Percentiles rank a stretch among this genome's conserved stretches.
These are phyloP conservation scores for Raddia distichophylla DNA, from an alignment of 176 grass and related monocot species.

Conservation along the genomic window DNA sequence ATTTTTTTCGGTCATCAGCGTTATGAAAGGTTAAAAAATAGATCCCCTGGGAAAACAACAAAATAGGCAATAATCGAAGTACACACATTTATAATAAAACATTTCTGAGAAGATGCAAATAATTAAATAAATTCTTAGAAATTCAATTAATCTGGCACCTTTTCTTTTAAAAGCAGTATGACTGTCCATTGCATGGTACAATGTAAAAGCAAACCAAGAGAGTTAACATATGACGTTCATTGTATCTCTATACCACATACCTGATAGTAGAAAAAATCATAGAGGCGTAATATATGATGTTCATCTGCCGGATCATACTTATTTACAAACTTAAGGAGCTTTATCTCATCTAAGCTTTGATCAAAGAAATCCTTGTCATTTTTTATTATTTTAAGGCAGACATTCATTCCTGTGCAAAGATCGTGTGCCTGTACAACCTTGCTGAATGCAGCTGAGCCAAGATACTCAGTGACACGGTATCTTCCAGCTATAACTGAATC, in stretches of 20 bases:
- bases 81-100: not conserved
- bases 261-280: conserved; percentile 98
- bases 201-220: conserved; percentile 22
- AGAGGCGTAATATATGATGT: conserved; percentile 81
- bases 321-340: conserved; percentile 97
- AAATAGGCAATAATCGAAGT: conserved; percentile 28
- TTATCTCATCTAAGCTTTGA: conserved; percentile 99
- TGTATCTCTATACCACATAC: conserved; percentile 43
- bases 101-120: too few species aligned
- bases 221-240: not conserved
- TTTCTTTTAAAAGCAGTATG: not conserved
- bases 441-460: conserved; percentile 97
- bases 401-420: conserved; percentile 74
- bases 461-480: conserved; percentile 86
- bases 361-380: conserved; percentile 99
- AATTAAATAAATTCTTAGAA: conserved; percentile 10
- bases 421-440: conserved; percentile 87
- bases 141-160: not conserved
- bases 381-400: conserved; percentile 99
- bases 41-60: conserved; percentile 19
- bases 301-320: conserved; percentile 89
- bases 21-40: conserved; percentile 27
- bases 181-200: conserved; percentile 14
- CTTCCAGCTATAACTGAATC: conserved; percentile 88
- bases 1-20: conserved; percentile 39